Evolutionary conservation across 106 monocot genomes (phyloP).

Genomic region (Dendrobium chrysotoxum): DNA sequence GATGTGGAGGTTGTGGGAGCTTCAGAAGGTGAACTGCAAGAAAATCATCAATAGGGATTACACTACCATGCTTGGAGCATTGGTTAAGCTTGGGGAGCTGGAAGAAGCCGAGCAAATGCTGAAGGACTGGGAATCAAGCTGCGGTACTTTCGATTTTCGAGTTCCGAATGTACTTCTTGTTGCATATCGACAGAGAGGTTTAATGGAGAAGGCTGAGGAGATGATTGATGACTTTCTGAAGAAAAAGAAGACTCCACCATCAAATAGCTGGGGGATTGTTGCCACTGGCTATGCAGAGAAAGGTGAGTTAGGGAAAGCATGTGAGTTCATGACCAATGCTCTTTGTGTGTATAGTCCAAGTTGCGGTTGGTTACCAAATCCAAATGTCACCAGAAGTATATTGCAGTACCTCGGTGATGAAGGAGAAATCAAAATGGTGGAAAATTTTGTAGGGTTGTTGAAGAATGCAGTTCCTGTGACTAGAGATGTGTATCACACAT

Average conservation of each 20-base stretch:
- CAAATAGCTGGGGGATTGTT: conserved; percentile 63
- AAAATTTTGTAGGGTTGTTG: conserved; percentile 52
- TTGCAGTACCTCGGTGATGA: conserved; percentile 47
- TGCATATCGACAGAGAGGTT: conserved; percentile 41
- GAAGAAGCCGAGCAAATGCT: conserved; percentile 57
- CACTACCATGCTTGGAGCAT: conserved; percentile 44
- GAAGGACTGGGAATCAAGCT: conserved; percentile 62
- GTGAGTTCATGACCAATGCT: conserved; percentile 57
- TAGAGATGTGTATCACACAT: conserved; percentile 49
- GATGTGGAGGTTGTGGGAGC: conserved; percentile 57
- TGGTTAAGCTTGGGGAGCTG: conserved; percentile 61
- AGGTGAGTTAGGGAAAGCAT: conserved; percentile 45
- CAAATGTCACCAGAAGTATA: conserved; percentile 25
- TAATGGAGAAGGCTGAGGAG: conserved; percentile 68
- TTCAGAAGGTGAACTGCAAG: conserved; percentile 47
- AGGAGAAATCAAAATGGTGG: conserved; percentile 23
- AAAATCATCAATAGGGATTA: conserved; percentile 61
- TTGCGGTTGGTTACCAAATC: conserved; percentile 48
- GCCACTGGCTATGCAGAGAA: conserved; percentile 48
- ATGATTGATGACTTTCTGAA: conserved; percentile 44
- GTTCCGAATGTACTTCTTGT: conserved; percentile 62
- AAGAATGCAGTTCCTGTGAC: conserved; percentile 33
- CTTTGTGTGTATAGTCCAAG: conserved; percentile 38
- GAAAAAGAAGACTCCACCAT: conserved; percentile 42
- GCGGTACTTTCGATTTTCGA: conserved; percentile 49